Evolutionary conservation across 1,284 basidiomycete species (phyloP).

Genomic region (Irpex rosettiformis): DNA sequence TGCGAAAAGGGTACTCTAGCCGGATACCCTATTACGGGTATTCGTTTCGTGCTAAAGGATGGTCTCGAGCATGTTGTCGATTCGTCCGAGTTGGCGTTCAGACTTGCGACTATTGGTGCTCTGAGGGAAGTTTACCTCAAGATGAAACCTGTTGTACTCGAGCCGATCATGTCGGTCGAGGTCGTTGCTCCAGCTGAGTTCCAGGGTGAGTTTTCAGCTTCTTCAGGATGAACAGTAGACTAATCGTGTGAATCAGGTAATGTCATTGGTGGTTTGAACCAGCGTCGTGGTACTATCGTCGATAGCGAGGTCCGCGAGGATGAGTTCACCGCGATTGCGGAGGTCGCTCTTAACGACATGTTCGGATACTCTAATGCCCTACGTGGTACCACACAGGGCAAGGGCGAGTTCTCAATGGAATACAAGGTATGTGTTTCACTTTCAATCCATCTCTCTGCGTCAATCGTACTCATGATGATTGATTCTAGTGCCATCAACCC

Average conservation of each 20-base stretch:
- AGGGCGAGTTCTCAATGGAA: conserved; percentile 96
- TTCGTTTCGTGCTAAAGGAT: conserved; percentile 88
- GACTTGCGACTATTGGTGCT: conserved; percentile 86
- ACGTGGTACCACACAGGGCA: conserved; percentile 93
- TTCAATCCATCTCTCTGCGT: conserved; percentile 15
- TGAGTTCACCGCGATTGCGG: conserved; percentile 90
- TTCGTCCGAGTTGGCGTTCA: conserved; percentile 96
- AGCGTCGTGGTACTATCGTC: conserved; percentile 90
- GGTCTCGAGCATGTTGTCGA: conserved; percentile 95
- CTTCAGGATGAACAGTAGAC: not conserved
- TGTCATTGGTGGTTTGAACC: conserved; percentile 94
- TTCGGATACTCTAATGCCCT: conserved; percentile 95
- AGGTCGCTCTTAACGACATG: conserved; percentile 98
- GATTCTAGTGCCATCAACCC: conserved; percentile 65
- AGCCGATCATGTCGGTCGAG: conserved; percentile 99
- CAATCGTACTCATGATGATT: conserved; percentile 9
- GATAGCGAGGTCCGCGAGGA: conserved; percentile 98
- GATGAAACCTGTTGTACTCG: conserved; percentile 82
- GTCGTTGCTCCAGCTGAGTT: conserved; percentile 96
- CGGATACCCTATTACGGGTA: conserved; percentile 87
- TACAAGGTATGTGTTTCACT: conserved; percentile 63
- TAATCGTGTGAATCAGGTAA: conserved; percentile 40
- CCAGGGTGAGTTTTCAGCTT: conserved; percentile 61
- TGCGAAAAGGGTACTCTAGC: conserved; percentile 89
- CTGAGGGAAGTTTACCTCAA: conserved; percentile 89